These are phyloP conservation scores for Phanerodontia chrysosporium DNA, from an alignment of 768 basidiomycete species.

Conservation along the genomic window DNA sequence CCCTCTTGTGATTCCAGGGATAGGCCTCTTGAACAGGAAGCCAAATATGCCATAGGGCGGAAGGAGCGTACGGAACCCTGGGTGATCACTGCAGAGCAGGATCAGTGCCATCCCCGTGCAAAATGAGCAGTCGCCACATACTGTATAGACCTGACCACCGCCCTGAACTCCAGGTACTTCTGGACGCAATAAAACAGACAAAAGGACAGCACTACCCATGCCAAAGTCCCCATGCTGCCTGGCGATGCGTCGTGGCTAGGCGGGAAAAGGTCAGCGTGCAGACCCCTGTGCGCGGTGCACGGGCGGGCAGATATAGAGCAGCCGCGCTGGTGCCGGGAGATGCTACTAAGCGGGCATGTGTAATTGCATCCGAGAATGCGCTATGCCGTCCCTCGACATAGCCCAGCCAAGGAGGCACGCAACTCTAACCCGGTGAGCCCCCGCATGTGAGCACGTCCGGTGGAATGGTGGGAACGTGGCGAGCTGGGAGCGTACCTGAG, in stretches of 20 bases:
- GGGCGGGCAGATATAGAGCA: not conserved
- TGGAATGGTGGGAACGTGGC: no score
- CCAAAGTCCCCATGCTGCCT: not conserved
- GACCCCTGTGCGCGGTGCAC: not conserved
- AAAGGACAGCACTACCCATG: not conserved
- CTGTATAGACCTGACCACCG: not conserved
- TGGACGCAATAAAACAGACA: not conserved
- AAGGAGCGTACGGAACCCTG: slow-evolving; percentile 6
- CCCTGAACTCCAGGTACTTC: not conserved
- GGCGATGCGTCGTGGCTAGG: not conserved
- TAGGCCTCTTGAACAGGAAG: not conserved
- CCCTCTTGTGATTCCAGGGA: slow-evolving; percentile 17
- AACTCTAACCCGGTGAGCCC: no score
- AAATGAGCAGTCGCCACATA: not conserved
- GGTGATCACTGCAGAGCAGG: not conserved
- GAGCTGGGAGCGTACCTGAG: no score
- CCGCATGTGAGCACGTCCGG: no score
- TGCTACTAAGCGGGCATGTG: not conserved
- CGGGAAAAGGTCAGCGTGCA: not conserved
- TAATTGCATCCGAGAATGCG: not conserved
- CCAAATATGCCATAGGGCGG: not conserved
- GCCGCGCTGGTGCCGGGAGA: not conserved
- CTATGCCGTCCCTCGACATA: not conserved
- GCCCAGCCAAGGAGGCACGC: no score
- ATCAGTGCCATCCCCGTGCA: not conserved